A percentile compares a stretch with the other conserved stretches of the same genome.
Conservation (phyloP, 257 asterid species). For the Pogostemon cablin region DNA sequence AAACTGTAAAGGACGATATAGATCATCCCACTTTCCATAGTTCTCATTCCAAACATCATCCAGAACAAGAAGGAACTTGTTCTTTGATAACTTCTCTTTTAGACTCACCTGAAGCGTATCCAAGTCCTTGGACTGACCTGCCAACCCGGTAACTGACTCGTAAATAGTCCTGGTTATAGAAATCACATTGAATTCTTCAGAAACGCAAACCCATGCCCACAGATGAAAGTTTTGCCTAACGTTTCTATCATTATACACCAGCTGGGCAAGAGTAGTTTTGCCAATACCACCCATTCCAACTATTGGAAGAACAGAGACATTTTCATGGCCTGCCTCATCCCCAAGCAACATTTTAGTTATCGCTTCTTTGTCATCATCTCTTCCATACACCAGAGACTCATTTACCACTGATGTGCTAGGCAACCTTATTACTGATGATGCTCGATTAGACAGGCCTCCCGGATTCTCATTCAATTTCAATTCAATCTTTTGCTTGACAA, state of each 20-base stretch:
- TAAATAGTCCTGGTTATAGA: conserved; percentile 49
- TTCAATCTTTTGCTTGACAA: conserved; percentile 42
- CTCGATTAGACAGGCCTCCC: conserved; percentile 33
- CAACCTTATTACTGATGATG: conserved; percentile 30
- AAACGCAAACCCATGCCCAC: conserved; percentile 59
- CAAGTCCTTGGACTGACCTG: conserved; percentile 40
- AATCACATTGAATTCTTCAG: conserved; percentile 48
- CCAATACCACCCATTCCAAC: conserved; percentile 78
- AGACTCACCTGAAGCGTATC: conserved; percentile 51
- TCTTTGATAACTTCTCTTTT: conserved; percentile 44
- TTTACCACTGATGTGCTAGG: conserved; percentile 60
- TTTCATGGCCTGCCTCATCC: conserved; percentile 32
- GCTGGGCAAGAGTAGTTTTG: conserved; percentile 64
- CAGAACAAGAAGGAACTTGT: conserved; percentile 53
- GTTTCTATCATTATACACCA: conserved; percentile 44
- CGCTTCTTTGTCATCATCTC: conserved; percentile 55
- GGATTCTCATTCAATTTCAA: conserved; percentile 42
- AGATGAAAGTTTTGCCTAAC: conserved; percentile 41
- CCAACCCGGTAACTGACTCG: conserved; percentile 31
- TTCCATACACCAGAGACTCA: conserved; percentile 61
- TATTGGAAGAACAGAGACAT: conserved; percentile 57
- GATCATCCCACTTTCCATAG: conserved; percentile 43
- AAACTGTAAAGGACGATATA: conserved; percentile 42
- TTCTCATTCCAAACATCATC: conserved; percentile 65
- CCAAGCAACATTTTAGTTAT: conserved; percentile 46